Evolutionary conservation across 805 yeast genomes (phyloP).

Genomic region (Zygotorulaspora chibaensis): DNA sequence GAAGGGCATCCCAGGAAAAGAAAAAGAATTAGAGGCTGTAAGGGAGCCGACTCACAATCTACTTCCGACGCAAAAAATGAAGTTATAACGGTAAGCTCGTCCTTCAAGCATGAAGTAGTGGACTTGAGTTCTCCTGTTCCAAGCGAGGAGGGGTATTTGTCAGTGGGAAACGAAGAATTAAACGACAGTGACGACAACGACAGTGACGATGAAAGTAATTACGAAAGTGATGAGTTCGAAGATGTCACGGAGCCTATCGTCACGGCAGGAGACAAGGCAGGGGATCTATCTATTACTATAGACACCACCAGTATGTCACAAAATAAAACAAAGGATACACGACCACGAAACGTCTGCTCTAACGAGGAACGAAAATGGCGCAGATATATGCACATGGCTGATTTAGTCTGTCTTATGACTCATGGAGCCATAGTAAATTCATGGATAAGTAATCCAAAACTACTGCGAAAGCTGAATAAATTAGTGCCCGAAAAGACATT

Average conservation of each 20-base stretch:
- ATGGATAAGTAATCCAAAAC: slow-evolving; percentile 58
- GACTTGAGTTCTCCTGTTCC: slow-evolving; percentile 7
- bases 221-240: slow-evolving; percentile 26
- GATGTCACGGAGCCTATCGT: slow-evolving; percentile 17
- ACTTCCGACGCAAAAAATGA: not conserved
- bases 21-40: slow-evolving; percentile 7
- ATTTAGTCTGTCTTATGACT: slow-evolving; percentile 53
- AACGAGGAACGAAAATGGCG: slow-evolving; percentile 56
- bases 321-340: slow-evolving; percentile 17
- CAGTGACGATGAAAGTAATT: slow-evolving; percentile 21
- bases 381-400: slow-evolving; percentile 51
- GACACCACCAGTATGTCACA: slow-evolving; percentile 20
- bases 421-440: slow-evolving; percentile 67
- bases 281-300: slow-evolving; percentile 30
- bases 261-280: slow-evolving; percentile 15
- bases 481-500: slow-evolving; percentile 46
- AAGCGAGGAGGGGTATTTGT: not conserved
- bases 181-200: slow-evolving; percentile 9
- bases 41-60: not conserved
- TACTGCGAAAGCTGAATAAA: slow-evolving; percentile 41
- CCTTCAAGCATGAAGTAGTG: slow-evolving; percentile 11
- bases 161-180: slow-evolving; percentile 1
- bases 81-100: slow-evolving; percentile 4
- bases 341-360: slow-evolving; percentile 38
- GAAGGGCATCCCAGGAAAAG: slow-evolving; percentile 19